Conservation (phyloP, 768 basidiomycete genomes). For the Gymnopilus dilepis region DNA sequence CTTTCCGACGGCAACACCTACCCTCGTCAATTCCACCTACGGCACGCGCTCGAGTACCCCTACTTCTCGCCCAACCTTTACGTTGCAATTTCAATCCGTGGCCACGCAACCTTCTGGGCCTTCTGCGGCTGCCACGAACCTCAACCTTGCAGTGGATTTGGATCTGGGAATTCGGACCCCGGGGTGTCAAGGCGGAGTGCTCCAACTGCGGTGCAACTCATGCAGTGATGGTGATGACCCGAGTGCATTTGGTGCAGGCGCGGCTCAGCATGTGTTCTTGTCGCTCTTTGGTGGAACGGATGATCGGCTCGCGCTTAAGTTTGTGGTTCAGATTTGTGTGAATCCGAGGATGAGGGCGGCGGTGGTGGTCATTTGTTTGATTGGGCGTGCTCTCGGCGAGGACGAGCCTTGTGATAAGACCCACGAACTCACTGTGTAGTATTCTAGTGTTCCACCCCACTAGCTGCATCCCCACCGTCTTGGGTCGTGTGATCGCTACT, state of each 20-base stretch:
- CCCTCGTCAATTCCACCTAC: constrained; percentile 60
- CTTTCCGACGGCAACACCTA: constrained; percentile 60
- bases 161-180: constrained; percentile 46
- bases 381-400: no score
- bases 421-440: constrained; percentile 28
- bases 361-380: no score
- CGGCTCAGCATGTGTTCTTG: constrained; percentile 72
- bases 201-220: constrained; percentile 90
- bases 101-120: constrained; percentile 61
- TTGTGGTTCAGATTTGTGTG: constrained; percentile 83
- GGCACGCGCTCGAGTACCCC: constrained; percentile 52
- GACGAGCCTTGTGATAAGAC: no score
- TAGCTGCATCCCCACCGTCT: constrained; percentile 20
- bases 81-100: constrained; percentile 60
- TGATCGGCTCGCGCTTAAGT: constrained; percentile 84
- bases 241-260: no score
- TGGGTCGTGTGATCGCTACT: constrained; percentile 18
- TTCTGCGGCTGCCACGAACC: constrained; percentile 66
- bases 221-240: no score
- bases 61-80: constrained; percentile 58
- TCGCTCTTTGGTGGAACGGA: constrained; percentile 97
- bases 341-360: constrained; percentile 74
- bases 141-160: constrained; percentile 49
- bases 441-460: constrained; percentile 24
- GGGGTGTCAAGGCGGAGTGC: constrained; percentile 81